These are phyloP conservation scores for Eucalyptus marginata DNA, from an alignment of 345 rosid species.

Conservation along the genomic window DNA sequence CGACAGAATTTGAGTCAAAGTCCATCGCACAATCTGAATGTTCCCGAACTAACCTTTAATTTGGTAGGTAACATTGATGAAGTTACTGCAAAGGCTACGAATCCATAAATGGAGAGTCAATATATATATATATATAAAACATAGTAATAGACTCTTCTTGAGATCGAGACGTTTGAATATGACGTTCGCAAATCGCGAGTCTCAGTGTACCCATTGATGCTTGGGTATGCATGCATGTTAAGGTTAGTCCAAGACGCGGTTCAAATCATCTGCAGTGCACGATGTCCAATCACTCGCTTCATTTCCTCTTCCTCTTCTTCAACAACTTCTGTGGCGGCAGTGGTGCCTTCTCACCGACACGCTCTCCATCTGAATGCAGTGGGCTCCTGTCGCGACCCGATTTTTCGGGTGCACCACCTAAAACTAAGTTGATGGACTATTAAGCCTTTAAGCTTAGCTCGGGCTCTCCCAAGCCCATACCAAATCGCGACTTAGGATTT, in stretches of 20 bases:
- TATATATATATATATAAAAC: background rate
- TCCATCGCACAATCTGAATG: background rate
- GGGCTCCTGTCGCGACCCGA: no score
- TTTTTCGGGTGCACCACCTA: no score
- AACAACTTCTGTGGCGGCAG: background rate
- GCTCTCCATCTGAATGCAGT: background rate
- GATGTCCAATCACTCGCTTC: background rate
- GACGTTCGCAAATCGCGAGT: background rate
- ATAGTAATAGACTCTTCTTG: background rate
- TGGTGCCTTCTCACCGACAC: background rate
- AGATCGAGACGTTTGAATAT: background rate
- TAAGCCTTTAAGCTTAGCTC: no score
- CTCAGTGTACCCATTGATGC: background rate
- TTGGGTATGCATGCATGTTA: background rate
- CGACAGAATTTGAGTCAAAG: no score
- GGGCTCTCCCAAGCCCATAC: no score
- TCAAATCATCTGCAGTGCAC: background rate
- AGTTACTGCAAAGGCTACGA: background rate
- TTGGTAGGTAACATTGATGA: background rate
- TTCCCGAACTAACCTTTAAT: background rate
- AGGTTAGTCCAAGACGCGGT: background rate
- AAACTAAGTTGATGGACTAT: no score
- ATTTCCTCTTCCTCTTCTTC: background rate
- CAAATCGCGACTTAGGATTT: no score
- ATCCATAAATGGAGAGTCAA: background rate